These are phyloP conservation scores for Phaffomyces antillensis DNA, from an alignment of 805 yeast genomes.

Conservation along the genomic window DNA sequence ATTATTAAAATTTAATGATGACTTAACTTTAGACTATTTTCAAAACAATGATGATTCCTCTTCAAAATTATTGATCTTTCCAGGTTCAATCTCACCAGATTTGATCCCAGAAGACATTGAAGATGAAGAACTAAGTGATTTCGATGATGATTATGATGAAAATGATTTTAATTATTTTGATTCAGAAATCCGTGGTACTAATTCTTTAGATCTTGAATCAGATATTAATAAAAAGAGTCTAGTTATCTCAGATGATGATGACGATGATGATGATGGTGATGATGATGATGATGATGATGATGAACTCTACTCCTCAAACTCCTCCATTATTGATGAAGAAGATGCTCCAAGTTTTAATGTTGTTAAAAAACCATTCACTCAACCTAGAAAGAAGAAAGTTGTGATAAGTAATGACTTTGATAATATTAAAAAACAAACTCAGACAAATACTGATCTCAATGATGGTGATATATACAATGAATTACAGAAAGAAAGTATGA, in stretches of 20 bases:
- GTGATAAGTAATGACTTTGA: not conserved
- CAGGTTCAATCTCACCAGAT: conserved; percentile 11
- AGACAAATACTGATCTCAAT: too few species aligned
- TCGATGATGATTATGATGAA: conserved; percentile 15
- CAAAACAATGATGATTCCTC: conserved; percentile 16
- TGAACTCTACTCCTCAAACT: conserved; percentile 24
- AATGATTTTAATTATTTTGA: conserved; percentile 6
- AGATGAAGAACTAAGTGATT: conserved; percentile 18
- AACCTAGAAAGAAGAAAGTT: not conserved
- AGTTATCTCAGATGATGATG: conserved; percentile 28
- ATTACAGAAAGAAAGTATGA: not conserved
- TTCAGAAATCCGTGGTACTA: conserved; percentile 7
- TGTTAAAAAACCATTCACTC: not conserved
- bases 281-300: conserved; percentile 5
- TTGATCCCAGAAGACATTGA: conserved; percentile 21
- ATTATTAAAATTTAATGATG: conserved; percentile 23
- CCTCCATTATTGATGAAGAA: conserved; percentile 18
- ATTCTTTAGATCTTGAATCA: conserved; percentile 26
- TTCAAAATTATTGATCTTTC: conserved; percentile 17
- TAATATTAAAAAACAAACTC: not conserved
- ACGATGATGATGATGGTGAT: conserved; percentile 5
- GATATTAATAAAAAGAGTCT: conserved; percentile 38
- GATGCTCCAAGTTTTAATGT: conserved; percentile 12
- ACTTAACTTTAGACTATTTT: conserved; percentile 20
- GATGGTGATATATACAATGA: too few species aligned